Percentiles rank a stretch among this genome's conserved stretches.
Evolutionary conservation across 495 filamentous ascomycete species (phyloP).

Genomic region (Amniculicola lignicola): DNA sequence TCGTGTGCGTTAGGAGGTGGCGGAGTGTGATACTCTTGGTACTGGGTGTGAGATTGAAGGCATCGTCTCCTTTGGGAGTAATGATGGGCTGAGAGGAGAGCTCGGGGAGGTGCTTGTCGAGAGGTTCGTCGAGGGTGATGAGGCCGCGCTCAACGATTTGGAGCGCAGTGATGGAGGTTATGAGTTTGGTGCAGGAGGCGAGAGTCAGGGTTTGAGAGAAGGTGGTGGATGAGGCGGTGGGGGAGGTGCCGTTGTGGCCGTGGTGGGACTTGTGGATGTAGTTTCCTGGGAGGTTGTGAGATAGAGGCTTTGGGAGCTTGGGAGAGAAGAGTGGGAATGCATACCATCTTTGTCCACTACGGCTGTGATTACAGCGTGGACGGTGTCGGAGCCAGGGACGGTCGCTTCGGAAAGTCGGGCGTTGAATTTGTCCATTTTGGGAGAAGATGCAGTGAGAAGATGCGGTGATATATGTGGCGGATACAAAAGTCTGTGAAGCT

Average conservation of each 20-base stretch:
- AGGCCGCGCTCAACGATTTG: constrained; percentile 39
- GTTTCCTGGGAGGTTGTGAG: constrained; percentile 18
- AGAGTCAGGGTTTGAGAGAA: constrained; percentile 33
- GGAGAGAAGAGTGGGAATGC: neutral
- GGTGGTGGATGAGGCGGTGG: constrained; percentile 20
- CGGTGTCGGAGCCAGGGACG: constrained; percentile 2
- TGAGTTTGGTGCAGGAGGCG: constrained; percentile 39
- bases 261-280: constrained; percentile 31
- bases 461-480: neutral
- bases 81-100: constrained; percentile 32
- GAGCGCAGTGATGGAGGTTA: constrained; percentile 38
- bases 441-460: neutral
- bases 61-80: neutral
- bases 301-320: neutral
- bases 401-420: neutral
- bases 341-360: constrained; percentile 19
- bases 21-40: constrained; percentile 24
- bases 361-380: constrained; percentile 12
- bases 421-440: constrained; percentile 22
- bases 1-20: constrained; percentile 50
- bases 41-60: neutral
- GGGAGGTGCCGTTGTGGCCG: constrained; percentile 19
- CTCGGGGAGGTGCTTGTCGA: constrained; percentile 35
- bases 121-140: constrained; percentile 38
- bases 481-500: neutral